Base-by-base conservation (phyloP, 164 flowering plant genomes). In the Vitis labrusca region DNA sequence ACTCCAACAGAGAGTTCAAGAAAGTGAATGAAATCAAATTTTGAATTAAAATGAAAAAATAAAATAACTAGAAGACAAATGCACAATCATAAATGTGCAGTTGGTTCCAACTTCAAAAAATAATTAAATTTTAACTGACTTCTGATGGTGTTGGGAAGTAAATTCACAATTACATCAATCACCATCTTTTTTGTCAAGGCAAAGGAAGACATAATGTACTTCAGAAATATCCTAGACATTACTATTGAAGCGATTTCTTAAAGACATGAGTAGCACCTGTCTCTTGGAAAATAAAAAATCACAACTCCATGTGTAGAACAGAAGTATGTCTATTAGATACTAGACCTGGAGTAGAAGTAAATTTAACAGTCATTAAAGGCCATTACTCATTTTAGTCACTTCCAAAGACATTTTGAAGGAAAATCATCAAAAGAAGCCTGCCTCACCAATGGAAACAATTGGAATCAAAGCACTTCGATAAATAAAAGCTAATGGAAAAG, bases 391-490 rank as follows among this genome's bases (percentile, higher is more conserved):
- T 49, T 9, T 16, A n/a, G 15, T 63, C 44, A 9, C 6, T 14
- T 49, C 66, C 37, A 50, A 19, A 49, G 54, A 64, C 50, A 50
- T 32, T 55, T 8, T 37, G 6, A 37, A 64, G 13, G 3, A 12
- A 64, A 50, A 10, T 12, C 10, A 54, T 54, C 14, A 66, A 53
- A 66, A 66, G 44, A 53, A 29, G 48, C 50, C 8, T 9, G n/a
- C 66, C 56, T 64, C 32, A 17, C 56, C 50, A 49, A 44, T 57
- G 57, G n/a, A 17, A 23, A 71, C 60, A 55, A 48, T 15, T 16
- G 47, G 11, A 63, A 8, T n/a, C 44, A 72, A 66, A 9, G 27
- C 47, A 61, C 16, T 12, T n/a, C 0, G 49, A 16, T 52, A 27
- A 61, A 37, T 3, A 17, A 49, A 10, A 37, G 44, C 7, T 37